Evolutionary conservation across 164 flowering plant species (phyloP), one percentile per base, ranked within the genome.

Genomic region (Vitis cinerea): DNA sequence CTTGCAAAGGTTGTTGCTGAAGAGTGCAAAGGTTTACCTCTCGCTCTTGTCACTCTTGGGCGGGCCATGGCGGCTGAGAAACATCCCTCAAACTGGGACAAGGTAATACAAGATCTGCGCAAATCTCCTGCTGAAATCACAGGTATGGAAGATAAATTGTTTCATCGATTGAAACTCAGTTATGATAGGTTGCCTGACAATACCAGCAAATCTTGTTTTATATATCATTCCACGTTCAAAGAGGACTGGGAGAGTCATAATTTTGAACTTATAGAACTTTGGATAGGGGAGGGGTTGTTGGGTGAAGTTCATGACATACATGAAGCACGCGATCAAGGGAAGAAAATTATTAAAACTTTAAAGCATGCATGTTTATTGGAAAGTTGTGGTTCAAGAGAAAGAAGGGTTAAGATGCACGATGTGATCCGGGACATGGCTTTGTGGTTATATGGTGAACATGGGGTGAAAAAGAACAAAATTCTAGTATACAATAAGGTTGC

Each of bases 21-120:
- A 37, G 48, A 63, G 29, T 76, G 75, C 11, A 7, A 16, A 37
- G 75, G 75, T 31, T 53, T 76, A 29, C 75, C 75, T 3, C 75
- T 77, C 16, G 67, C 71, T 14, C 65, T 76, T 7, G 52, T 61
- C 8, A 60, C 65, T 1, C 52, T 68, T 48, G 75, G 61, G 8
- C 65, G 57, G 9, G 61, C 72, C 15, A 77, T 69, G 73, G 58
- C 67, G 2, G 53, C 15, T 54, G 65, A 61, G 55, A 61, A 14
- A 27, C 66, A 71, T n/a, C 60, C 65, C 2, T 47, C 31, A 14
- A 74, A 61, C 31, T 77, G 80, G 76, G 1, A 27, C 0, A 48
- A 44, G 37, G 71, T 69, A 4, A 17, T 60, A 47, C 11, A 52
- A 12, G 30, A 31, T 11, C 23, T 69, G 44, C 50, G 10, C 3